Conservation (phyloP, 2,329 filamentous ascomycete genomes). For the Pseudovirgaria hyperparasitica region DNA sequence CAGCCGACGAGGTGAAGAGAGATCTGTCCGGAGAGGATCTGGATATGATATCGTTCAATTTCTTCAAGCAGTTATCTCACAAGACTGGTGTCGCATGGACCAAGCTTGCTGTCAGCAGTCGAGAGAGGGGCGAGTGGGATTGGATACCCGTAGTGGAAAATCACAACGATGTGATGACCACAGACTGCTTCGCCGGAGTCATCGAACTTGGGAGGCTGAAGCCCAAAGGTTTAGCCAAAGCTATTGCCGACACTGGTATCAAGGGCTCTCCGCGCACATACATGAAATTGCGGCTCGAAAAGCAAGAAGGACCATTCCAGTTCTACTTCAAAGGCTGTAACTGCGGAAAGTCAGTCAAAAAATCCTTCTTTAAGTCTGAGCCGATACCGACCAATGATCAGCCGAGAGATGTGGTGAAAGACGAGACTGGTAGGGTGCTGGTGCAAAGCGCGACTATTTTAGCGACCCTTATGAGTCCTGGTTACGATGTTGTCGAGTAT, state of each 20-base stretch:
- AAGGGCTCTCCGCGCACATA: constrained; percentile 11
- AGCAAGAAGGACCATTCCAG: constrained; percentile 10
- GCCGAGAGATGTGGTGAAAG: neutral
- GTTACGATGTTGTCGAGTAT: constrained; percentile 1
- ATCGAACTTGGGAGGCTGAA: constrained; percentile 11
- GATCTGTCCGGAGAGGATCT: constrained; percentile 9
- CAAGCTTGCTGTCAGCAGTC: constrained; percentile 14
- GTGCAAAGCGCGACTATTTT: constrained; percentile 2
- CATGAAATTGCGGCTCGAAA: constrained; percentile 12
- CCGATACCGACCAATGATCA: constrained; percentile 1
- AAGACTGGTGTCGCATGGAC: constrained; percentile 15
- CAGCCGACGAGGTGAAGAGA: constrained; percentile 10
- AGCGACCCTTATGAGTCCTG: neutral
- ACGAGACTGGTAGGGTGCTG: constrained; percentile 2
- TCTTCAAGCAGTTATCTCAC: constrained; percentile 15
- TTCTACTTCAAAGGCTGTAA: constrained; percentile 12
- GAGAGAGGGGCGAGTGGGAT: constrained; percentile 12
- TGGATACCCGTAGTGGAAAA: constrained; percentile 15
- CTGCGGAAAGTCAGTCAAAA: constrained; percentile 2
- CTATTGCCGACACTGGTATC: constrained; percentile 9
- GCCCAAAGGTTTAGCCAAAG: constrained; percentile 7
- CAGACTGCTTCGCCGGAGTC: constrained; percentile 15
- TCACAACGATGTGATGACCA: constrained; percentile 10
- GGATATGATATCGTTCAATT: constrained; percentile 14
- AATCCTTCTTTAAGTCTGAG: constrained; percentile 1